phyloP scores from a whole-genome alignment of 345 rosid species.

The Salix udensis region DNA sequence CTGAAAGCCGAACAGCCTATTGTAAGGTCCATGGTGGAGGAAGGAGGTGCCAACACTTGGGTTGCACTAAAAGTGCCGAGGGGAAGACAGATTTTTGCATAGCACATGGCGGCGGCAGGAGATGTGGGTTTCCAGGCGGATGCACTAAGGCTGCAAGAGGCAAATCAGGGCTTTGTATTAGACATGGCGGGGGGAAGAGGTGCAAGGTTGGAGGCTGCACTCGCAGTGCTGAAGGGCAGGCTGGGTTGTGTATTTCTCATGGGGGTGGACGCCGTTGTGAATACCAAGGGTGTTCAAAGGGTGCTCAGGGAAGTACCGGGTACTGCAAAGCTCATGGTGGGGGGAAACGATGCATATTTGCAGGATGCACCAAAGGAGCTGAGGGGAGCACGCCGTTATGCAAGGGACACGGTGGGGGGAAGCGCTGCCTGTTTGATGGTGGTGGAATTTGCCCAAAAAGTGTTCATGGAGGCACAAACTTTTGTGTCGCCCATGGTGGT shows the following conservation, averaged over 20 bases:
- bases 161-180: constrained; percentile 88
- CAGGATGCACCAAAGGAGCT: constrained; percentile 88
- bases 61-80: constrained; percentile 96
- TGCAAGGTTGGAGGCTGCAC: constrained; percentile 75
- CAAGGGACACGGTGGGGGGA: constrained; percentile 97
- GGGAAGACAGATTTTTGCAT: constrained; percentile 88
- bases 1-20: constrained; percentile 90
- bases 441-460: constrained; percentile 97
- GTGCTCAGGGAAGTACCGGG: constrained; percentile 95
- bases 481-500: constrained; percentile 96
- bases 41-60: constrained; percentile 81
- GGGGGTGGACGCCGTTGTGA: constrained; percentile 97
- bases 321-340: constrained; percentile 97
- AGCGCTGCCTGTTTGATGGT: constrained; percentile 82
- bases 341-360: constrained; percentile 86
- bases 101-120: constrained; percentile 91
- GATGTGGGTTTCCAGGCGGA: constrained; percentile 67
- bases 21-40: constrained; percentile 98
- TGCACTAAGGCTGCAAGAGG: constrained; percentile 92
- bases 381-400: constrained; percentile 96
- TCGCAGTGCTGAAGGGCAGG: constrained; percentile 94
- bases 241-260: constrained; percentile 90
- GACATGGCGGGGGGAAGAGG: constrained; percentile 94
- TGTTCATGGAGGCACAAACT: constrained; percentile 89
- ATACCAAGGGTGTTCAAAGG: constrained; percentile 53